Percentiles rank a stretch among this genome's conserved stretches.
These are phyloP conservation scores for Ophiostoma perfectum DNA, from an alignment of 2,329 filamentous ascomycete species.

Conservation along the genomic window DNA sequence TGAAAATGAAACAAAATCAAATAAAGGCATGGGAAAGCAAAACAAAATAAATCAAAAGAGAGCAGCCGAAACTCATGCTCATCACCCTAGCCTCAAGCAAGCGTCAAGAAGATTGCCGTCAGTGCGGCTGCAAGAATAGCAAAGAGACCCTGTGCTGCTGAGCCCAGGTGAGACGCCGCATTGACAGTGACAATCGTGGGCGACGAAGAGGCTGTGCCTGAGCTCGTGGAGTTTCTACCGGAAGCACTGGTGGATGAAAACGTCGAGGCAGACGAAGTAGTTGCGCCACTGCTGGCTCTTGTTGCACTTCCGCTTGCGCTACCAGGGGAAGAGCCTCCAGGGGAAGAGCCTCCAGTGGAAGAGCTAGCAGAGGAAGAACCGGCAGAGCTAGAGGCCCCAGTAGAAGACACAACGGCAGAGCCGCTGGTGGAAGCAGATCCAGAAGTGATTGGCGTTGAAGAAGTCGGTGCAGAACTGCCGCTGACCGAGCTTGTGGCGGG, in stretches of 20 bases:
- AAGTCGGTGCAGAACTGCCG: neutral
- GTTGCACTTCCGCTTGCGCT: neutral
- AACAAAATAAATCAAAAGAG: neutral
- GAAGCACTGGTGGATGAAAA: neutral
- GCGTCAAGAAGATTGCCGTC: neutral
- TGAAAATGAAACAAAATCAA: neutral
- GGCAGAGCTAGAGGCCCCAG: neutral
- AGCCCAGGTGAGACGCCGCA: neutral
- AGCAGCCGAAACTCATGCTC: no score
- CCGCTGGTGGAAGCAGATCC: neutral
- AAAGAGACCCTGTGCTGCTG: neutral
- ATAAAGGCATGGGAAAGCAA: neutral
- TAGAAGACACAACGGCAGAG: neutral
- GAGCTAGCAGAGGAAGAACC: no score
- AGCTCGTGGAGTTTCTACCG: neutral
- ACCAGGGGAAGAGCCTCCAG: no score
- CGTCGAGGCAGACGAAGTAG: neutral
- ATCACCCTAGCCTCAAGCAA: neutral
- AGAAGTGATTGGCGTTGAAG: no score
- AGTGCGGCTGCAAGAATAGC: conserved; percentile 11
- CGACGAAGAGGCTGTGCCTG: neutral
- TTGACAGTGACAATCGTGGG: neutral
- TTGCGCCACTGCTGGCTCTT: conserved; percentile 1
- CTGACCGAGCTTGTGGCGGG: neutral
- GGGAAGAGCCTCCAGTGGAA: no score